phyloP scores from a whole-genome alignment of 2,329 filamentous ascomycete species.

The Ceratocystis huliohia region DNA sequence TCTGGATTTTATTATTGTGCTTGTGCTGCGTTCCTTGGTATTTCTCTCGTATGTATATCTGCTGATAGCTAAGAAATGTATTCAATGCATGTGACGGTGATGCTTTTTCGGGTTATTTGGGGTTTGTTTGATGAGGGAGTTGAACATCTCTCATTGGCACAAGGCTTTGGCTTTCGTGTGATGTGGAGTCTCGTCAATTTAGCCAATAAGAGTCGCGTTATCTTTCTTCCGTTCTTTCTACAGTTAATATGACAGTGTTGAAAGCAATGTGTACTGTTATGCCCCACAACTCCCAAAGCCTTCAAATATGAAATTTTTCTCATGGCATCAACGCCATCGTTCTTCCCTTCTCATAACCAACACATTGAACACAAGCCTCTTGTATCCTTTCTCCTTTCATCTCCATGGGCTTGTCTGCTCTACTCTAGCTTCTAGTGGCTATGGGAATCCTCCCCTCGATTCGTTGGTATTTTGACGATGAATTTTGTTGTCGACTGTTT shows the following conservation, averaged over 20 bases:
- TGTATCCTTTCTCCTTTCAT: background rate
- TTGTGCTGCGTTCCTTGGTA: background rate
- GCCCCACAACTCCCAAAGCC: background rate
- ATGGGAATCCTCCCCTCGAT: background rate
- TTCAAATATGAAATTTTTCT: background rate
- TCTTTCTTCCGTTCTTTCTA: background rate
- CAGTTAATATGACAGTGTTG: background rate
- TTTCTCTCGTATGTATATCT: background rate
- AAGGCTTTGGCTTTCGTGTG: too few species aligned
- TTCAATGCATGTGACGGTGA: background rate
- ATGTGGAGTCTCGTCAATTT: too few species aligned
- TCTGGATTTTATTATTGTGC: background rate
- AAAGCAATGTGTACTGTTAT: background rate
- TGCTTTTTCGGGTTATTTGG: constrained; percentile 1
- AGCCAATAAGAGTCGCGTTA: too few species aligned
- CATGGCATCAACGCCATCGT: too few species aligned
- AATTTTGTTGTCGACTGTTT: background rate
- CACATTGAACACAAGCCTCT: background rate
- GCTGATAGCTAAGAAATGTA: background rate
- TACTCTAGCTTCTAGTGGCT: background rate
- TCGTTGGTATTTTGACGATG: background rate
- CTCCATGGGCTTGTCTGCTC: background rate
- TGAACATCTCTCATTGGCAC: too few species aligned
- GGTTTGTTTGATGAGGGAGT: background rate
- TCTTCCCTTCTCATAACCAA: background rate